Percentiles rank a stretch among this genome's conserved stretches.
Evolutionary conservation across 495 filamentous ascomycete genomes (phyloP).

Genomic region (Neurospora hispaniola): DNA sequence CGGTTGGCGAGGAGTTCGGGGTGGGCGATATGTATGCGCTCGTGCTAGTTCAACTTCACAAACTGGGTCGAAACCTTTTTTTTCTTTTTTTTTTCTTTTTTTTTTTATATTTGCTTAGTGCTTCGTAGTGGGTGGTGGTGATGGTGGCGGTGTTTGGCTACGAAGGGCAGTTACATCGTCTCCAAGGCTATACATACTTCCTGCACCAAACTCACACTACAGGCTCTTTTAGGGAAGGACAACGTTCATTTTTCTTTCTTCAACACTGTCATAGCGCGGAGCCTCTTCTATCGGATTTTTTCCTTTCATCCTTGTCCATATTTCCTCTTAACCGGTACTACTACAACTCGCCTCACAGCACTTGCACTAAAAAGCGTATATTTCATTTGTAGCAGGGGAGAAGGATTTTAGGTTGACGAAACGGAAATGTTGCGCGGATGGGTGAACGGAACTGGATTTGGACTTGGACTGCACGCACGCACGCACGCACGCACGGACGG

Average conservation of each 20-base stretch:
- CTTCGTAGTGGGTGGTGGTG: background rate
- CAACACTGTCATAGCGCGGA: background rate
- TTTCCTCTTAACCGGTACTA: background rate
- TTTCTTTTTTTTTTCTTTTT: no score
- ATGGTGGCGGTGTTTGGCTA: background rate
- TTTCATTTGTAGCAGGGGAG: background rate
- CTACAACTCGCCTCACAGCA: background rate
- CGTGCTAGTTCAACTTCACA: background rate
- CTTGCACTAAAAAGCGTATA: background rate
- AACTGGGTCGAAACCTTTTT: background rate
- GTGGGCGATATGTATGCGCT: background rate
- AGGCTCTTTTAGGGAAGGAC: background rate
- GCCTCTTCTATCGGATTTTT: background rate
- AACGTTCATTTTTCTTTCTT: background rate
- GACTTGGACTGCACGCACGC: background rate
- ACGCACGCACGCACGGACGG: background rate
- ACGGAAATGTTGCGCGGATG: background rate
- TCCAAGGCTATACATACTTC: background rate
- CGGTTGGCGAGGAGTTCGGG: background rate
- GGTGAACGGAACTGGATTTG: background rate
- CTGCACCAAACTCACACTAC: background rate
- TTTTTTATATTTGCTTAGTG: background rate
- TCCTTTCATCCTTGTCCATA: background rate
- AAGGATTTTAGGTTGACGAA: background rate
- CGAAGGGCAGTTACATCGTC: background rate